Evolutionary conservation across 2,329 filamentous ascomycete species (phyloP).

Genomic region (Paramyrothecium sp.): DNA sequence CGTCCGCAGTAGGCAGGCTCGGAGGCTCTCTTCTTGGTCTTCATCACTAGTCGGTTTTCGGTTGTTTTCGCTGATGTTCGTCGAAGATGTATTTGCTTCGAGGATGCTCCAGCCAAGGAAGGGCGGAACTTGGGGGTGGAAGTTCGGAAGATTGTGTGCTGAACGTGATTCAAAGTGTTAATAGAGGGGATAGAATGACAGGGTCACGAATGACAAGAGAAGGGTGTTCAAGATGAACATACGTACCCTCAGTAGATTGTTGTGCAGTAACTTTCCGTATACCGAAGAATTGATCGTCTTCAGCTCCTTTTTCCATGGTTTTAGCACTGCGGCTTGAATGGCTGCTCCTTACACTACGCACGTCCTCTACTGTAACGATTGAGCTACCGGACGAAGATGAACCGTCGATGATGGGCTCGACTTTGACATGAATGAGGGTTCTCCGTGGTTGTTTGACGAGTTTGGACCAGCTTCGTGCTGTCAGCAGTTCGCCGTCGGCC

Average conservation of each 20-base stretch:
- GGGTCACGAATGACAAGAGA: neutral
- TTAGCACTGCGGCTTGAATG: neutral
- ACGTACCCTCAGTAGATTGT: neutral
- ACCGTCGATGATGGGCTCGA: neutral
- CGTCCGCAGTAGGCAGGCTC: slow-evolving; percentile 2
- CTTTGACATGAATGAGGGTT: neutral
- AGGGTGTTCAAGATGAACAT: neutral
- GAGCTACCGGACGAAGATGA: neutral
- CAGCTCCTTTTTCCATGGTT: neutral
- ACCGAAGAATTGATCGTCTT: slow-evolving; percentile 1
- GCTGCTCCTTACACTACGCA: too few relatives aligned
- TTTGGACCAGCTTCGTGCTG: slow-evolving; percentile 3
- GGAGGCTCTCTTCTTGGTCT: neutral
- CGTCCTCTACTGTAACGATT: neutral
- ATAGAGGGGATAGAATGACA: too few relatives aligned
- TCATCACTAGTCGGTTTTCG: neutral
- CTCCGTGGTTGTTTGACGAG: neutral
- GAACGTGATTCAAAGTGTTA: too few relatives aligned
- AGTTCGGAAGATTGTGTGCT: neutral
- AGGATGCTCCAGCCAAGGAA: slow-evolving; percentile 4
- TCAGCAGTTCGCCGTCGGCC: neutral
- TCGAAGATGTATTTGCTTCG: neutral
- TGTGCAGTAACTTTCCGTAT: neutral
- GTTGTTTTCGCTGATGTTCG: neutral
- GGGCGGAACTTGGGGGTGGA: neutral